phyloP scores from a whole-genome alignment of 352 stramenopile species.

The Blastocystis hominis region DNA sequence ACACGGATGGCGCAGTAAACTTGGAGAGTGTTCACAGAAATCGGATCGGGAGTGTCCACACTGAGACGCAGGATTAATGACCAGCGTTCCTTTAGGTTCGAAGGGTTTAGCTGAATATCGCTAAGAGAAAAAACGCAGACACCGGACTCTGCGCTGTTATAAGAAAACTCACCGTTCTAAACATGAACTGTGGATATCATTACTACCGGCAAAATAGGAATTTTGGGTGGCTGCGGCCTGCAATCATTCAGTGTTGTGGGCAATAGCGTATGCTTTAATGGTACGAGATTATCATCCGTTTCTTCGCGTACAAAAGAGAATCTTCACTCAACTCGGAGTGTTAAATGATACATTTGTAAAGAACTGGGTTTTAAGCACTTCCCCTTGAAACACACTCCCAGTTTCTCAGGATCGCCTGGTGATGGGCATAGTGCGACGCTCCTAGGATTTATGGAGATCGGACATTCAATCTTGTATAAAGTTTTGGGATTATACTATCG shows the following conservation, averaged over 20 bases:
- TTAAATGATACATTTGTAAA: neutral
- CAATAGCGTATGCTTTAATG: neutral
- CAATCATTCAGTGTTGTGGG: neutral
- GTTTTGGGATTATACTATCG: constrained; percentile 51
- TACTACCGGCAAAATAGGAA: neutral
- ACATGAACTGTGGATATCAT: neutral
- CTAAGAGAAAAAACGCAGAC: neutral
- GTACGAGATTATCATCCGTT: neutral
- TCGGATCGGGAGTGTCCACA: neutral
- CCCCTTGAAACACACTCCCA: neutral
- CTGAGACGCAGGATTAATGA: constrained; percentile 6
- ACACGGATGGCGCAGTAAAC: neutral
- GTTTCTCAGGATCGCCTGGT: neutral
- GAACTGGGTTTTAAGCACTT: neutral
- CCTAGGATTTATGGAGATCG: neutral
- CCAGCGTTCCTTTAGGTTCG: neutral
- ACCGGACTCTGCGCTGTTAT: neutral
- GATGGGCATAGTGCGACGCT: neutral
- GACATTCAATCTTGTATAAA: constrained; percentile 39
- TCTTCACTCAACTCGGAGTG: neutral
- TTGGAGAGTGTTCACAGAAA: neutral
- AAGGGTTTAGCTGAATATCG: neutral
- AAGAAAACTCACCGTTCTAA: neutral
- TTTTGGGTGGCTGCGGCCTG: neutral
- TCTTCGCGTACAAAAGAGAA: neutral